These are phyloP conservation scores for Chlamydomonas eustigma DNA, from an alignment of 139 green algal genomes.

Conservation along the genomic window DNA sequence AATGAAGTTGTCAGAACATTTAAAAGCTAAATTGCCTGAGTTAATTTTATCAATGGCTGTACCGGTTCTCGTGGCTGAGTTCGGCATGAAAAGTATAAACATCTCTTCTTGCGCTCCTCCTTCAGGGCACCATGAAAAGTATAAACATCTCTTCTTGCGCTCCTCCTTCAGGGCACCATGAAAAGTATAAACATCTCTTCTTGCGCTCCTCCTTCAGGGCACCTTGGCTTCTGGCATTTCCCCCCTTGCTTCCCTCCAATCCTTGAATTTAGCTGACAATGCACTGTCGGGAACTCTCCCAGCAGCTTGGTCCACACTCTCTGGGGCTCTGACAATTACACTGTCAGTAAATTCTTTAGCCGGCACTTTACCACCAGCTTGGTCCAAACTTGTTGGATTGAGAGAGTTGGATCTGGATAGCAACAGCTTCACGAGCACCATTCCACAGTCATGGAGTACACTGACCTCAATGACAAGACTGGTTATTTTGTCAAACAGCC, in stretches of 20 bases:
- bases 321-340: not conserved
- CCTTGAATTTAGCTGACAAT: conserved; percentile 20
- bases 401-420: not conserved
- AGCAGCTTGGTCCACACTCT: not conserved
- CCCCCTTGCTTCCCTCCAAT: not conserved
- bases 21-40: too few species aligned
- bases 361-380: not conserved
- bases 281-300: conserved; percentile 19
- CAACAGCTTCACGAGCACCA: conserved; percentile 13
- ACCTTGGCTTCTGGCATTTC: conserved; percentile 12
- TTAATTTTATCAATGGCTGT: too few species aligned
- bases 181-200: not conserved
- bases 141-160: not conserved
- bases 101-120: too few species aligned
- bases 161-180: conserved; percentile 1
- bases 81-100: too few species aligned
- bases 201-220: not conserved
- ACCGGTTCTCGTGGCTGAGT: too few species aligned
- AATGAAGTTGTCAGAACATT: too few species aligned
- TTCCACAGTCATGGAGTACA: not conserved
- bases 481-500: not conserved
- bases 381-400: not conserved
- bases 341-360: not conserved
- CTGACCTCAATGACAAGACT: not conserved
- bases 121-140: too few species aligned